Evolutionary conservation across 2,329 filamentous ascomycete genomes (phyloP).

Genomic region (Hymenoscyphus fraxineus): DNA sequence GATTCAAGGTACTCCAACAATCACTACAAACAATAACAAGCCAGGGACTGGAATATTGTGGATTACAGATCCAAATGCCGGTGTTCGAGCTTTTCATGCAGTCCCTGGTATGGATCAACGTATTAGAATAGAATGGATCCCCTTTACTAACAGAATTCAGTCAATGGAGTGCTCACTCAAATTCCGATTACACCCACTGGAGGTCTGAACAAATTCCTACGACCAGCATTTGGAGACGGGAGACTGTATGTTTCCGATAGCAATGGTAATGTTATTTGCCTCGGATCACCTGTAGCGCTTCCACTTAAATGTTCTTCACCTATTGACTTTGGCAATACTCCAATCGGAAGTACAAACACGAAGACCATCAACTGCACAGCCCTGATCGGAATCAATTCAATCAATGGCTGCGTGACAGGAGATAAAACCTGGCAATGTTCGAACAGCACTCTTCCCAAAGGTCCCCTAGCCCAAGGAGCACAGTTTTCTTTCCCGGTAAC

Average conservation of each 20-base stretch:
- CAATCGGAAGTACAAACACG: constrained; percentile 34
- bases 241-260: constrained; percentile 37
- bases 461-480: constrained; percentile 35
- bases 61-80: constrained; percentile 39
- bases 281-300: constrained; percentile 41
- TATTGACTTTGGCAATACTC: constrained; percentile 39
- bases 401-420: constrained; percentile 37
- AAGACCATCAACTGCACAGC: constrained; percentile 38
- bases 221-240: constrained; percentile 41
- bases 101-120: constrained; percentile 30
- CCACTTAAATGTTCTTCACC: constrained; percentile 40
- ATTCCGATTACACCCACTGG: constrained; percentile 38
- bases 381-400: constrained; percentile 37
- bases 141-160: background rate
- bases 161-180: constrained; percentile 36
- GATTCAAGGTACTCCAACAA: constrained; percentile 31
- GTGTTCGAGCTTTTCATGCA: constrained; percentile 40
- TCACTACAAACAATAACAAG: constrained; percentile 38
- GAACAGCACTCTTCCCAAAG: constrained; percentile 39
- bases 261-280: constrained; percentile 34
- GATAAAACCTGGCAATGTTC: constrained; percentile 38
- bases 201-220: constrained; percentile 39
- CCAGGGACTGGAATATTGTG: constrained; percentile 40
- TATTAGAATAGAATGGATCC: too few species aligned
- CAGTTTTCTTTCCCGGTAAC: constrained; percentile 41